Evolutionary conservation across 805 yeast species (phyloP).

Genomic region (Saturnispora zaruensis): DNA sequence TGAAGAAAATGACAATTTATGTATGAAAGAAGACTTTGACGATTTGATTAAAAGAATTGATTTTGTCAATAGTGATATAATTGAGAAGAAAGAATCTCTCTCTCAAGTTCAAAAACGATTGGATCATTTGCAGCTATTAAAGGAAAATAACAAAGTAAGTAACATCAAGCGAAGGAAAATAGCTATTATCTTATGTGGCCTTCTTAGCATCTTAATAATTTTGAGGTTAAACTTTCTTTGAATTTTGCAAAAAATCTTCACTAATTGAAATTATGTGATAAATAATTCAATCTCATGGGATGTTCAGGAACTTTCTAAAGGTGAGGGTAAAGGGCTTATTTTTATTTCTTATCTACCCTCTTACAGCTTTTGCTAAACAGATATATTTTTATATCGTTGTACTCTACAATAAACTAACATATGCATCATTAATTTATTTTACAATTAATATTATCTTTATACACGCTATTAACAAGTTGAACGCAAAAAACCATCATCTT

Average conservation of each 20-base stretch:
- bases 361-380: not conserved
- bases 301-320: not conserved
- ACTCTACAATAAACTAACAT: not conserved
- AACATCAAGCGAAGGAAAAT: slow-evolving; percentile 9
- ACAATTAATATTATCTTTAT: not conserved
- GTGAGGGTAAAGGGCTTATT: not conserved
- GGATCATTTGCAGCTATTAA: slow-evolving; percentile 15
- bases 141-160: slow-evolving; percentile 12
- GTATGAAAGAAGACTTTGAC: slow-evolving; percentile 21
- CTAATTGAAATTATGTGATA: no score
- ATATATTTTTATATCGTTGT: not conserved
- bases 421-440: not conserved
- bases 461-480: not conserved
- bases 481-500: no score
- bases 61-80: slow-evolving; percentile 17
- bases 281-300: no score
- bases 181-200: not conserved
- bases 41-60: slow-evolving; percentile 24
- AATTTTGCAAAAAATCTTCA: no score
- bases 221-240: slow-evolving; percentile 2
- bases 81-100: slow-evolving; percentile 18
- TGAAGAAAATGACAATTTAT: slow-evolving; percentile 23
- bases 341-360: not conserved
- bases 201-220: not conserved
- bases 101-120: slow-evolving; percentile 17